Percentiles rank a stretch among this genome's conserved stretches.
These are phyloP conservation scores for Heterobasidion parviporum DNA, from an alignment of 1,284 basidiomycete species.

Conservation along the genomic window DNA sequence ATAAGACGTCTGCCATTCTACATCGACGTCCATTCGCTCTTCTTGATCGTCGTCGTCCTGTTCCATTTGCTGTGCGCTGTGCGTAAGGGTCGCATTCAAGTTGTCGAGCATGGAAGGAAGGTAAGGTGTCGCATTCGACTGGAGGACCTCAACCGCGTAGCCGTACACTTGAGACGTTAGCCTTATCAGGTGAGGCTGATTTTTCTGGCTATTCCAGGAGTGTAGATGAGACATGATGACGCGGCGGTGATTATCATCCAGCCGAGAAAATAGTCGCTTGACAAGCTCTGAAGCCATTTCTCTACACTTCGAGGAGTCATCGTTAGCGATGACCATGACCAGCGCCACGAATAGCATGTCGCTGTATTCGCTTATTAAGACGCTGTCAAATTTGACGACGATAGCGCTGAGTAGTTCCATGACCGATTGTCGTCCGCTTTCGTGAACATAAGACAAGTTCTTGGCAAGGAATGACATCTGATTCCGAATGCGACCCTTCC, in stretches of 20 bases:
- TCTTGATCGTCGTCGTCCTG: conserved; percentile 28
- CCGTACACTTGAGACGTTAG: conserved; percentile 82
- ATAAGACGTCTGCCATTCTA: conserved; percentile 83
- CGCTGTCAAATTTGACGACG: conserved; percentile 78
- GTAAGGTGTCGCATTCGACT: conserved; percentile 39
- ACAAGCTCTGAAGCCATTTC: conserved; percentile 83
- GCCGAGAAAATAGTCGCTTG: conserved; percentile 62
- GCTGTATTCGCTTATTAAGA: conserved; percentile 73
- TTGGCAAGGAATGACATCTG: conserved; percentile 92
- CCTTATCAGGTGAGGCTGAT: conserved; percentile 53
- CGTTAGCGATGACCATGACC: conserved; percentile 91
- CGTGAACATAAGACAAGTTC: conserved; percentile 88
- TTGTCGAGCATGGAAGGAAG: conserved; percentile 53
- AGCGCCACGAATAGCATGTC: conserved; percentile 91
- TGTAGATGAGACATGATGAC: conserved; percentile 68
- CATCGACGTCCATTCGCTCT: conserved; percentile 37
- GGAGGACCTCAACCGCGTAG: conserved; percentile 63
- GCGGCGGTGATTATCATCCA: conserved; percentile 56
- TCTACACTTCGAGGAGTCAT: conserved; percentile 83
- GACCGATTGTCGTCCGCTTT: conserved; percentile 86
- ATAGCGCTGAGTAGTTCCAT: conserved; percentile 86
- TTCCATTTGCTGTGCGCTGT: conserved; percentile 34
- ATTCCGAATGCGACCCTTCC: conserved; percentile 80
- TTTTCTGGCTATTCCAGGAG: conserved; percentile 69
- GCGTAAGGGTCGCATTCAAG: conserved; percentile 40